These are phyloP conservation scores for Phlebiopsis flavidoalba DNA, from an alignment of 768 basidiomycete species.

Conservation along the genomic window DNA sequence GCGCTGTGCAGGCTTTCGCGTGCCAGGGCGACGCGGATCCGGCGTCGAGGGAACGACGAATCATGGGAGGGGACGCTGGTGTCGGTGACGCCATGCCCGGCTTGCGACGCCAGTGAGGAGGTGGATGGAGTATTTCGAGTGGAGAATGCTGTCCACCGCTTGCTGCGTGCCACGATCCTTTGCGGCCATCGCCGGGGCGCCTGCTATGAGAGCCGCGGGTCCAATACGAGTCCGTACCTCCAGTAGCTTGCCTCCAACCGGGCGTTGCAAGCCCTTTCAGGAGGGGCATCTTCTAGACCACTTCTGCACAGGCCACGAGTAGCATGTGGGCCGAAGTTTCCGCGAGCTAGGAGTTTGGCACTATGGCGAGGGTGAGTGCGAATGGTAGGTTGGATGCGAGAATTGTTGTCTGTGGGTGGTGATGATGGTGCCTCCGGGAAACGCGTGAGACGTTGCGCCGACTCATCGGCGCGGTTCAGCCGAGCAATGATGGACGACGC, in stretches of 20 bases:
- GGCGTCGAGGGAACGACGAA: conserved; percentile 11
- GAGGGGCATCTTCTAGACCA: conserved; percentile 70
- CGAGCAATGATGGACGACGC: conserved; percentile 17
- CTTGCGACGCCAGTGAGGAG: conserved; percentile 8
- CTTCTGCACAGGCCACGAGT: conserved; percentile 71
- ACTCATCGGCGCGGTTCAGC: conserved; percentile 3
- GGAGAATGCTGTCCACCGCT: background rate
- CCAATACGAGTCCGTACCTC: conserved; percentile 85
- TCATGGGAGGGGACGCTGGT: conserved; percentile 12
- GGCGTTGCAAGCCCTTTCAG: conserved; percentile 38
- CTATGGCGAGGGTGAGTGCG: conserved; percentile 42
- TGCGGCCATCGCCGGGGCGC: background rate
- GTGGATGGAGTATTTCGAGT: conserved; percentile 11
- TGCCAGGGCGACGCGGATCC: conserved; percentile 8
- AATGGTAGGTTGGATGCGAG: conserved; percentile 64
- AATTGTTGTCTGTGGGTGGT: conserved; percentile 38
- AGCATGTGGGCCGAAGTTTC: conserved; percentile 38
- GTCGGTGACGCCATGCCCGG: background rate
- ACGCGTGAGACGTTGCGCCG: conserved; percentile 5
- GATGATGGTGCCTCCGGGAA: conserved; percentile 7
- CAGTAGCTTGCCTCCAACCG: conserved; percentile 39
- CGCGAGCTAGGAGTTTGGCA: conserved; percentile 18
- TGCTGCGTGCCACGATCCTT: conserved; percentile 6
- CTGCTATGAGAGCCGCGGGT: conserved; percentile 32
- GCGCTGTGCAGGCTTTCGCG: conserved; percentile 11